These are phyloP conservation scores for Curvularia sp. DNA, from an alignment of 2,329 filamentous ascomycete genomes.

Conservation along the genomic window DNA sequence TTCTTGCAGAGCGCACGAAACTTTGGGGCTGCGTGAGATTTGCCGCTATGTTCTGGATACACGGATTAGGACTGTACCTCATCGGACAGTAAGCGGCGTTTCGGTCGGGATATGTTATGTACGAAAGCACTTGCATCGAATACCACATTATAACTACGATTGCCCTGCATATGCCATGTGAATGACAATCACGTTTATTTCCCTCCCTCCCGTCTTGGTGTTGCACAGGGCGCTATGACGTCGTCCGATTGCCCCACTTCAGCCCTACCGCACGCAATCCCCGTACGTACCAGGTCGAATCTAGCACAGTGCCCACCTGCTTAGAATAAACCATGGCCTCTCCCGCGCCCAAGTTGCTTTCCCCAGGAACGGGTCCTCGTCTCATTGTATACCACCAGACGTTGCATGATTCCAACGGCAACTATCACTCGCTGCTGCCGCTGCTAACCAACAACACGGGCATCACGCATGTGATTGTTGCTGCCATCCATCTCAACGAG, in stretches of 20 bases:
- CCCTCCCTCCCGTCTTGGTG: conserved; percentile 11
- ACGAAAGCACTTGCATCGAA: conserved; percentile 13
- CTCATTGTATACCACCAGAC: conserved; percentile 71
- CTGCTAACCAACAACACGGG: conserved; percentile 65
- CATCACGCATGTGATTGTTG: conserved; percentile 83
- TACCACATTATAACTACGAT: conserved; percentile 2
- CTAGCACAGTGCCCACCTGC: conserved; percentile 3
- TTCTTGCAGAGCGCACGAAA: conserved; percentile 20
- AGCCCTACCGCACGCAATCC: conserved; percentile 32
- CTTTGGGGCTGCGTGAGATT: conserved; percentile 21
- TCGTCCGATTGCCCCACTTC: conserved; percentile 35
- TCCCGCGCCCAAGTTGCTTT: conserved; percentile 41
- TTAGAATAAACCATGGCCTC: conserved; percentile 38
- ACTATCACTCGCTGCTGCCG: conserved; percentile 67
- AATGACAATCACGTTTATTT: not conserved
- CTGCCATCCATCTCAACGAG: conserved; percentile 82
- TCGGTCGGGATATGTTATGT: conserved; percentile 23
- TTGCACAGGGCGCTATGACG: conserved; percentile 29
- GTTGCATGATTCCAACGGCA: conserved; percentile 61
- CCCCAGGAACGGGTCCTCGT: conserved; percentile 47
- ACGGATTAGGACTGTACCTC: conserved; percentile 24
- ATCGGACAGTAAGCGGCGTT: conserved; percentile 34
- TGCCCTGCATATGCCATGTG: not conserved
- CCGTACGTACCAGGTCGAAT: conserved; percentile 14
- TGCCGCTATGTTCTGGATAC: conserved; percentile 31